Base-by-base conservation (phyloP, 352 stramenopile genomes). In the Phytophthora agathidicida region DNA sequence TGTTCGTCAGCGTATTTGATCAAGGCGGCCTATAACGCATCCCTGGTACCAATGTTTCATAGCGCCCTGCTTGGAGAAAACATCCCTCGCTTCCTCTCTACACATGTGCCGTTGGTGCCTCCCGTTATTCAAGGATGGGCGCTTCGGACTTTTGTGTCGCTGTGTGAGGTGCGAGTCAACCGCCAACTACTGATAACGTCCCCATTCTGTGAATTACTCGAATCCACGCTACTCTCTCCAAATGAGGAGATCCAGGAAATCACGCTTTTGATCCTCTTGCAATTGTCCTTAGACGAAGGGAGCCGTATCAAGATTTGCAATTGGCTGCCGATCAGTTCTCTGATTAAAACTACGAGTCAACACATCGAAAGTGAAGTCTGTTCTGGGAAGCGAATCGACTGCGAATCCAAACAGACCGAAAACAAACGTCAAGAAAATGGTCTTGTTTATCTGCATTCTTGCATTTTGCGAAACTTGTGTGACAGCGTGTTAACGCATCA, bases 401-500 rank as follows among this genome's bases (percentile, higher is more conserved):
- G 19, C 10, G 47, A 27, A 9, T 36, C 24, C 6, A 32, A 60
- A 16, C 24, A 52, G n/a, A 9, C 22, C 10, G 35, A 53, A 50
- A 28, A 5, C 14, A 35, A 38, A 19, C 33, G 11, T 9, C 11
- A 62, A 20, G 30, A 43, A 23, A 48, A 67, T 33, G n/a, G 32
- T 16, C 63, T 86, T 6, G 58, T 86, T 17, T 82, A 80, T 23
- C 59, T 89, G 3, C 71, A 86, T 28, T 91, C 81, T n/a, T 90
- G 77, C 27, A 71, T 93, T 20, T 32, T 93, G 5, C 77, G 83
- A 23, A 89, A 91, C 31, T 50, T 93, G 13, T 90, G 81, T 46
- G 77, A 88, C 23, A 91, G 77, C 19, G 80, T 88, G 5, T 51
- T 89, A 35, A 91, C 79, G 2, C 83, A 89, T 49, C 83, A 91